These are phyloP conservation scores for Neopestalotiopsis sp. DNA, from an alignment of 2,329 filamentous ascomycete genomes.

Conservation along the genomic window DNA sequence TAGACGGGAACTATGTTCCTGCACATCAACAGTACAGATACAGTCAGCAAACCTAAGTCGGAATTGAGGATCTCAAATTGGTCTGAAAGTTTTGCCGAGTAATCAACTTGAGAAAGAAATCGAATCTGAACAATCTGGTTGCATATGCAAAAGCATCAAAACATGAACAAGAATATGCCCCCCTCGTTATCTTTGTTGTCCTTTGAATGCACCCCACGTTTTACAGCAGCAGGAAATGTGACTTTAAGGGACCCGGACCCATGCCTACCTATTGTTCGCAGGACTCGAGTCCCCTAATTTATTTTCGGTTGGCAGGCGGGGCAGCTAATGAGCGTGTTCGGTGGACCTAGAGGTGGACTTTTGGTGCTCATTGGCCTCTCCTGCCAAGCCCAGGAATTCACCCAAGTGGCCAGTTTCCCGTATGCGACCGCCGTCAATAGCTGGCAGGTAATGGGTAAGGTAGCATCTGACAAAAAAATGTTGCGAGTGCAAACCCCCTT, in stretches of 20 bases:
- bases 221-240: not conserved
- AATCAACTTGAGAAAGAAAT: not conserved
- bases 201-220: not conserved
- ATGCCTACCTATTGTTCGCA: not conserved
- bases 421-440: not conserved
- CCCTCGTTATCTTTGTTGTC: not conserved
- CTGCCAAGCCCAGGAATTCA: not conserved
- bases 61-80: not conserved
- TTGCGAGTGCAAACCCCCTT: not conserved
- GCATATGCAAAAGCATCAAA: not conserved
- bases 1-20: not conserved
- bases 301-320: slow-evolving; percentile 3
- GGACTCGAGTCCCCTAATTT: not conserved
- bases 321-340: not conserved
- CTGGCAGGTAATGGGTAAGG: not conserved
- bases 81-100: not conserved
- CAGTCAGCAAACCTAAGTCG: not conserved
- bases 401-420: not conserved
- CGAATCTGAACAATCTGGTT: not conserved
- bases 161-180: no score
- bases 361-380: not conserved
- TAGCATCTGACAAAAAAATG: not conserved
- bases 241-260: not conserved
- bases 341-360: not conserved
- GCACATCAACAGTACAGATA: not conserved